Evolutionary conservation across 179 eudicot species (phyloP), one percentile per base, ranked within the genome.

Genomic region (Sideroxylon spinosum): DNA sequence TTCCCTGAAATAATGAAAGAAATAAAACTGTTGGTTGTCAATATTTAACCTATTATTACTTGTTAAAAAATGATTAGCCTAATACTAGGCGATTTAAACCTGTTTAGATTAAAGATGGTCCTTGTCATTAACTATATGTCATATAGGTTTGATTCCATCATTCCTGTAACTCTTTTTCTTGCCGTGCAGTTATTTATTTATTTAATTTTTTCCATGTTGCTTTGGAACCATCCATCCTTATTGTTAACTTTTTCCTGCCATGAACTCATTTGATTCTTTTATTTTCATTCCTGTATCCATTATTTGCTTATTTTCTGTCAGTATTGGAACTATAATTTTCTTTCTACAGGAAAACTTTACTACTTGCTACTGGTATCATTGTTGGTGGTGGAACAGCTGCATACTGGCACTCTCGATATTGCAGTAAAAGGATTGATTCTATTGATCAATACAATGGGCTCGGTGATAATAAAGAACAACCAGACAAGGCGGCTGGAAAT

Each of bases 351-450:
- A 96, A 90, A 83, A 82, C 95, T 71, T 72, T 96, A 68, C 81
- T 94, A 80, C 78, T 96, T 84, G 97, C 99, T 56, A 84, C 98
- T 78, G 93, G 97, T 59, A 81, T 94, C 48, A 77, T 88, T 74
- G 97, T 86, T 82, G 98, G 92, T 77, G 94, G 98, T 79, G 97
- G 99, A 80, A 81, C 95, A 74, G 93, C 93, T 77, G 96, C 88
- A 16, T 96, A 91, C 79, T 81, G 90, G 85, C 94, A 90, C 65
- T 92, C 96, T 68, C 86, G 88, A 20, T 82, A 81, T 75, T 82
- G 84, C 67, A 29, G 52, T 80, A 88, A 79, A 76, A 81, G 70
- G 75, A 79, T 83, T 55, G 85, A 78, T 83, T 80, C 91, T 77
- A 78, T 77, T 61, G 86, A 84, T 80, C 84, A 88, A 29, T 83